Conservation (phyloP, 2,329 filamentous ascomycete genomes). For the Verticillium dahliae region DNA sequence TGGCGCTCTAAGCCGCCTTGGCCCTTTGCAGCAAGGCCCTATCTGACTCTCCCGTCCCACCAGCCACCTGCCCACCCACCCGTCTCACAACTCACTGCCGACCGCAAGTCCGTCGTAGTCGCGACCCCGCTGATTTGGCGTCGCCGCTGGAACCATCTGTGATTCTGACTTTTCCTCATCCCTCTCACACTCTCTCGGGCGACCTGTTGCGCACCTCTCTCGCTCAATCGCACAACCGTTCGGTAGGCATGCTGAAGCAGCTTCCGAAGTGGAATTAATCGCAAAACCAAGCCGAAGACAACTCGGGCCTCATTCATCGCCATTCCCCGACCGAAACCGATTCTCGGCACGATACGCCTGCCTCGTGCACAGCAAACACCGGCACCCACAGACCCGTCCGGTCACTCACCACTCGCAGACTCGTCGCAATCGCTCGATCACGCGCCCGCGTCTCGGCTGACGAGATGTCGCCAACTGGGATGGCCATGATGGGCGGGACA, state of each 20-base stretch:
- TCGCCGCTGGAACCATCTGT: neutral
- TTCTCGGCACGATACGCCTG: neutral
- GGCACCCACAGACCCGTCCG: neutral
- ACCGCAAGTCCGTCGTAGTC: neutral
- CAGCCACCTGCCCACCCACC: neutral
- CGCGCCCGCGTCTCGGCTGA: neutral
- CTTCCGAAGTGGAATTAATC: neutral
- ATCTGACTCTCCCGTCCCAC: neutral
- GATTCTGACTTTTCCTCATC: neutral
- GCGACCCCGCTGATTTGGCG: neutral
- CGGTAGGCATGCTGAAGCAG: neutral
- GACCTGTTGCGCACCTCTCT: neutral
- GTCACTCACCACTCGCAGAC: neutral
- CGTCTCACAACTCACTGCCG: neutral
- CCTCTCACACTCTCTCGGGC: neutral
- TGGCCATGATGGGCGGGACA: slow-evolving; percentile 45
- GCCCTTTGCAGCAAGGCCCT: neutral
- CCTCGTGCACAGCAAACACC: neutral
- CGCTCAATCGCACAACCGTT: neutral
- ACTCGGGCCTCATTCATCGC: neutral
- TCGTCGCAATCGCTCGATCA: neutral
- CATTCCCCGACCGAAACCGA: neutral
- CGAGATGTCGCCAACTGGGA: neutral
- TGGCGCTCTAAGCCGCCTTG: neutral
- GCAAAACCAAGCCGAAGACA: neutral